Base-by-base conservation (phyloP, 768 basidiomycete species). In the Cystobasidium onofrii region DNA sequence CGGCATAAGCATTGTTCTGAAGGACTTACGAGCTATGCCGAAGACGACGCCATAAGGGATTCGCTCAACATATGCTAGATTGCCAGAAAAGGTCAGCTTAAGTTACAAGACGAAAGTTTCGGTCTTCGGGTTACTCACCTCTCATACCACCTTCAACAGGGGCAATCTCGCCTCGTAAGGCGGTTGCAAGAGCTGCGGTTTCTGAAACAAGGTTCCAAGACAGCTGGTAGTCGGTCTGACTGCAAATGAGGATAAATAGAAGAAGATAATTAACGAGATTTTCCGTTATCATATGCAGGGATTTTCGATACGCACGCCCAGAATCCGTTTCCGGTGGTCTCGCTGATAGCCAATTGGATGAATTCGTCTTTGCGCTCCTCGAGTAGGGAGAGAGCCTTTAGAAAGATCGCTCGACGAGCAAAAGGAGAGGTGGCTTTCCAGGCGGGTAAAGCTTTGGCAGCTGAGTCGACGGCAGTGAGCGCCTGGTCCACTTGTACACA, bases 311-410 rank as follows among this genome's bases (percentile, higher is more conserved):
- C 69, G 2, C 55, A 60, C 54, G 23, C 43, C 69, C 69, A 71
- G 25, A 60, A 31, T 29, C 39, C 33, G 39, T 71, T 71, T 10
- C 6, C 69, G 2, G 69, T 71, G n/a, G 69, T 71, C 39, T 71
- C 69, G 10, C 2, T 43, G 1, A 4, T 9, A 12, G 69, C 50
- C 2, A 71, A 1, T 33, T 10, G 15, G 4, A 57, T 39, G 55
- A 57, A 71, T n/a, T 71, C 69, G 41, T 60, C 69, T 27, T 55
- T 60, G 9, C 69, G 10, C 69, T 71, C 52, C n/a, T 71, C 54
- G 23, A 71, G 54, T 9, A 71, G 25, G 1, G 4, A 2, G 10
- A 61, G 55, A 15, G 69, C 69, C 34, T 71, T 71, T 6, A 57
- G 41, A 54, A 71, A 71, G 69, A 71, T 71, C 3, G 52, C 36